Base-by-base conservation (phyloP, 352 stramenopile genomes). In the Phytophthora lateralis region DNA sequence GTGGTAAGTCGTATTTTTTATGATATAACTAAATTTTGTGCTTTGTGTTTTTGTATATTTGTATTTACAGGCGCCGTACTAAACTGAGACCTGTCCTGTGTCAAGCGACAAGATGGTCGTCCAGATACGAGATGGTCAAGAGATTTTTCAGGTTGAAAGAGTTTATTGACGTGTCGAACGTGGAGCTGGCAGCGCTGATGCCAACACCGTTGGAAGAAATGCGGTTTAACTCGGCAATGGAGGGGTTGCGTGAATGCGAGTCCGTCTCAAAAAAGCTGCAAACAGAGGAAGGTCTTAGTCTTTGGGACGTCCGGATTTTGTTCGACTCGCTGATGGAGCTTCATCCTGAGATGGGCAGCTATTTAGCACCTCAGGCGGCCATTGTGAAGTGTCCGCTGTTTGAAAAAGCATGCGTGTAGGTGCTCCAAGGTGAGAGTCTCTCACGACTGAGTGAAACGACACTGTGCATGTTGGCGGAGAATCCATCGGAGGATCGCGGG, bases 131-230 rank as follows among this genome's bases (percentile, higher is more conserved):
- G n/a, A 52, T 52, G 53, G 8, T 38, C 1, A 32, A 60, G 29
- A 17, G 53, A 2, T 60, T 39, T 14, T 60, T 52, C 18, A 34
- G 45, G 1, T 10, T 59, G 7, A 47, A 60, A 32, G 12, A 45
- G 2, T n/a, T 24, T 18, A 46, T 60, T 8, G 43, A 52, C 29
- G 43, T 18, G 2, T 32, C 32, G 4, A 35, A 59, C 37, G 39
- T 45, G 18, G 20, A 37, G 2, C 17, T 26, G 18, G 53, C 42
- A 7, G 41, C 12, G 20, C 5, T 53, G 4, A 51, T 60, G 30
- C 53, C 42, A 12, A 53, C 53, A 4, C 8, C 8, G 12, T 11
- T 38, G 9, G 32, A 38, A 38, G 32, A 38, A 11, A 38, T 14
- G 32, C 32, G 32, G 7, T 9, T 38, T 1, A n/a, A n/a, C 32